phyloP scores from a whole-genome alignment of 306 rosid genomes.

The Rubus parviflorus region DNA sequence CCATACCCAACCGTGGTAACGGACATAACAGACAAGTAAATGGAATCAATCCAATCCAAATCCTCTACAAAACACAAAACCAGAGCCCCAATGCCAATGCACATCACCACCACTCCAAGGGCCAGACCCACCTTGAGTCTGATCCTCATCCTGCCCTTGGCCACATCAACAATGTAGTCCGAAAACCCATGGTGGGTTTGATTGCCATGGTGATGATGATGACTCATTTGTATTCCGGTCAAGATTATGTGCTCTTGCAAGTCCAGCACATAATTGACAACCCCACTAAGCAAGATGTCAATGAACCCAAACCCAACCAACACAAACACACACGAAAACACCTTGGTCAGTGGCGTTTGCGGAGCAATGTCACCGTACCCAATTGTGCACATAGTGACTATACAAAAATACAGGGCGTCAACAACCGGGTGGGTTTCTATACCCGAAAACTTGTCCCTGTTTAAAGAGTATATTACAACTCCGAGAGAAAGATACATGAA shows the following conservation, averaged over 20 bases:
- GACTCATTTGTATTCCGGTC: slow-evolving; percentile 47
- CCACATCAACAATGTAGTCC: slow-evolving; percentile 71
- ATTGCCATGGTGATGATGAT: not conserved
- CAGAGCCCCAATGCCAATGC: slow-evolving; percentile 67
- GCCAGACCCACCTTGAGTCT: slow-evolving; percentile 83
- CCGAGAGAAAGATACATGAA: slow-evolving; percentile 56
- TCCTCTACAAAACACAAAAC: slow-evolving; percentile 60
- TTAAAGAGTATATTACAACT: slow-evolving; percentile 64
- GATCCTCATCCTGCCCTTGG: slow-evolving; percentile 85
- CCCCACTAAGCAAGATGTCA: slow-evolving; percentile 68
- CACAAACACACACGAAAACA: slow-evolving; percentile 71
- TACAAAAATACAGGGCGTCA: slow-evolving; percentile 79
- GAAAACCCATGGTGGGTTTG: slow-evolving; percentile 36
- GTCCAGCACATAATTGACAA: slow-evolving; percentile 70
- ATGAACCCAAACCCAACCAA: slow-evolving; percentile 81
- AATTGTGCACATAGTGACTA: slow-evolving; percentile 86
- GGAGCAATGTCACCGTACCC: slow-evolving; percentile 87
- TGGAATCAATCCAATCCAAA: slow-evolving; percentile 62
- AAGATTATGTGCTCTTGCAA: slow-evolving; percentile 64
- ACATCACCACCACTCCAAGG: slow-evolving; percentile 70
- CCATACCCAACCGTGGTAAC: slow-evolving; percentile 90
- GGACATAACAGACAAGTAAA: slow-evolving; percentile 76
- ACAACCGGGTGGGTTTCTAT: slow-evolving; percentile 64
- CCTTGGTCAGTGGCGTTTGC: slow-evolving; percentile 46
- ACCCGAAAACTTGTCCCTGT: slow-evolving; percentile 58